These are phyloP conservation scores for Trichomonascus vanleenenianus DNA, from an alignment of 805 yeast species.

Conservation along the genomic window DNA sequence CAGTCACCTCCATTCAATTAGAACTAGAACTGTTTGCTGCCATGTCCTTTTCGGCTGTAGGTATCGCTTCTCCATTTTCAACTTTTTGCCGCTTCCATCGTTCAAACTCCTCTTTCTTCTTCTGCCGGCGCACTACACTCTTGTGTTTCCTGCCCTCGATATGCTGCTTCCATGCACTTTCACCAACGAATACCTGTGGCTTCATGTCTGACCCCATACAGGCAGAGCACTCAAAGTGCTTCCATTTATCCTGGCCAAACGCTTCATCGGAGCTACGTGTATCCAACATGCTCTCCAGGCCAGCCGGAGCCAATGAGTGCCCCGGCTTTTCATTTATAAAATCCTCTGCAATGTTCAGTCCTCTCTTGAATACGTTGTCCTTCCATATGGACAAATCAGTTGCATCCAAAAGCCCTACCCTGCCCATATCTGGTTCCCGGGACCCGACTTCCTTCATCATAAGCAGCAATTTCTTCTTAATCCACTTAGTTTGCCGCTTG, in stretches of 20 bases:
- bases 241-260: conserved; percentile 41
- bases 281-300: conserved; percentile 26
- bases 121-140: conserved; percentile 17
- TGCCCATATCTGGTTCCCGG: conserved; percentile 45
- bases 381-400: conserved; percentile 62
- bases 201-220: conserved; percentile 50
- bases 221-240: conserved; percentile 56
- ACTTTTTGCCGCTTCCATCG: conserved; percentile 13
- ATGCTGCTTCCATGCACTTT: conserved; percentile 63
- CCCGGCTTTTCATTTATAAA: conserved; percentile 27
- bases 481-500: conserved; percentile 85
- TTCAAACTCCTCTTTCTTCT: conserved; percentile 15
- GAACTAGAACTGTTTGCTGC: neutral
- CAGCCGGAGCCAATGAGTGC: conserved; percentile 30
- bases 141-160: conserved; percentile 59
- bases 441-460: conserved; percentile 45
- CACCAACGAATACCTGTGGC: conserved; percentile 63
- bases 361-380: conserved; percentile 46
- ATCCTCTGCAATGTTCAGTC: conserved; percentile 38
- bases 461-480: conserved; percentile 56
- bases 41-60: neutral
- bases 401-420: conserved; percentile 66
- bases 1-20: neutral
- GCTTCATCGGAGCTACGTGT: conserved; percentile 15
- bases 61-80: conserved; percentile 1